These are phyloP conservation scores for Trametes elegans DNA, from an alignment of 768 basidiomycete genomes.

Conservation along the genomic window DNA sequence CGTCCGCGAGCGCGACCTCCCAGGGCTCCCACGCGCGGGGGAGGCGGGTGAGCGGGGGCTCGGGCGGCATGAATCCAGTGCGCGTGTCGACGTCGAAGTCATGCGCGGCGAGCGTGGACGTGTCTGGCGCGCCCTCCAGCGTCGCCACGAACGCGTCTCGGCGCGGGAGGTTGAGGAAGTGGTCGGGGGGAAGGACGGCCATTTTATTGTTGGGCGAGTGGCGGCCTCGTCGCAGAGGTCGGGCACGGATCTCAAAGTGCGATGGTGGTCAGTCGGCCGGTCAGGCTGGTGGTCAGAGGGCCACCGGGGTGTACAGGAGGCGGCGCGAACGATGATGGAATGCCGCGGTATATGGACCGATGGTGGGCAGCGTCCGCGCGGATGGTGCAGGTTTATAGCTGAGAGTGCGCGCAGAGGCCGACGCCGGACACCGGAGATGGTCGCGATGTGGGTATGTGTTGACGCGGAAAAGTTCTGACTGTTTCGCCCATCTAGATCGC, in stretches of 20 bases:
- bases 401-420: neutral
- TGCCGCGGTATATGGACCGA: conserved; percentile 7
- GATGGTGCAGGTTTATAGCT: neutral
- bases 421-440: conserved; percentile 15
- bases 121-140: conserved; percentile 31
- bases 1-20: conserved; percentile 61
- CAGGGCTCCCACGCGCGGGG: conserved; percentile 65
- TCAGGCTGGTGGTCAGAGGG: no score
- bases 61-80: conserved; percentile 90
- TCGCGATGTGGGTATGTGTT: conserved; percentile 15
- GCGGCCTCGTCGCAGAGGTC: no score
- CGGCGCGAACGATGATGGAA: neutral
- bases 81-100: conserved; percentile 86
- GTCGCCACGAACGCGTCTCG: conserved; percentile 29
- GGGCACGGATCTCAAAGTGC: no score
- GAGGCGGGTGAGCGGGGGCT: conserved; percentile 63
- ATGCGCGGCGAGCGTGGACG: conserved; percentile 37
- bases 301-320: neutral
- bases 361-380: neutral
- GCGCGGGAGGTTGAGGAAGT: conserved; percentile 37
- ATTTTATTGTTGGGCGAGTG: conserved; percentile 1
- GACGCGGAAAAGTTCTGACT: conserved; percentile 15
- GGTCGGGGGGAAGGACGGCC: conserved; percentile 23
- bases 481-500: conserved; percentile 14
- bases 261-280: no score